Percentiles rank a stretch among this genome's conserved stretches.
Evolutionary conservation across 768 basidiomycete genomes (phyloP).

Genomic region (Pleurotus citrinopileatus): DNA sequence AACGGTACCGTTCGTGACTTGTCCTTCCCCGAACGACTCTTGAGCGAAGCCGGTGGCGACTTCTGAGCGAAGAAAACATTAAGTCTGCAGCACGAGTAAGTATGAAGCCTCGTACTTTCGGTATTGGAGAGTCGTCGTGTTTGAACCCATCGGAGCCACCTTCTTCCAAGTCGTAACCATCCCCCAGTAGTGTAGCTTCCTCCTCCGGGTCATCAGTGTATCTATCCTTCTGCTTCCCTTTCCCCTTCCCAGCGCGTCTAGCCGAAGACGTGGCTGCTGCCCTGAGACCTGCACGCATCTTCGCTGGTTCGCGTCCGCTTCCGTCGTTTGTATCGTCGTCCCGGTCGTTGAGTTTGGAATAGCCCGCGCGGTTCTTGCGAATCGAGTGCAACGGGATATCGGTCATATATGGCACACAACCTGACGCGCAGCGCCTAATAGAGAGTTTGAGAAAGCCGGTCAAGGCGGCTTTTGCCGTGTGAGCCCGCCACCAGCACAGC

Average conservation of each 20-base stretch:
- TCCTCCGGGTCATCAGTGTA: slow-evolving; percentile 69
- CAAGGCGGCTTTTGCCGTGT: not conserved
- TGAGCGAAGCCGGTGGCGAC: slow-evolving; percentile 22
- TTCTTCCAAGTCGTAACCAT: slow-evolving; percentile 34
- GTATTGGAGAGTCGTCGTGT: not conserved
- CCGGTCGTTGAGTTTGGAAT: slow-evolving; percentile 34
- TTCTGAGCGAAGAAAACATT: slow-evolving; percentile 15
- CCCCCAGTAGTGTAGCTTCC: slow-evolving; percentile 47
- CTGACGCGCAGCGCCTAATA: not conserved
- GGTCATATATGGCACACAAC: slow-evolving; percentile 42
- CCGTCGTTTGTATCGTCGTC: not conserved
- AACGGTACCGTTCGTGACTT: slow-evolving; percentile 79
- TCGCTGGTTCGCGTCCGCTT: slow-evolving; percentile 7
- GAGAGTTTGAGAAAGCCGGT: not conserved
- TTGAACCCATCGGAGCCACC: slow-evolving; percentile 32
- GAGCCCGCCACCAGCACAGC: not conserved
- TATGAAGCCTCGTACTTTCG: slow-evolving; percentile 11
- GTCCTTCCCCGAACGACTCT: slow-evolving; percentile 46
- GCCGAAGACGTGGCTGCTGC: slow-evolving; percentile 24
- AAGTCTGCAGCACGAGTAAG: slow-evolving; percentile 13
- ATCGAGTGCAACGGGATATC: slow-evolving; percentile 71
- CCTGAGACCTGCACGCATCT: slow-evolving; percentile 25
- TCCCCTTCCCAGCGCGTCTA: slow-evolving; percentile 21
- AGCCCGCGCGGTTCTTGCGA: slow-evolving; percentile 48
- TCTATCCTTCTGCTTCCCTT: slow-evolving; percentile 43